These are phyloP conservation scores for Hibiscus mutabilis DNA, from an alignment of 345 rosid species.

Conservation along the genomic window DNA sequence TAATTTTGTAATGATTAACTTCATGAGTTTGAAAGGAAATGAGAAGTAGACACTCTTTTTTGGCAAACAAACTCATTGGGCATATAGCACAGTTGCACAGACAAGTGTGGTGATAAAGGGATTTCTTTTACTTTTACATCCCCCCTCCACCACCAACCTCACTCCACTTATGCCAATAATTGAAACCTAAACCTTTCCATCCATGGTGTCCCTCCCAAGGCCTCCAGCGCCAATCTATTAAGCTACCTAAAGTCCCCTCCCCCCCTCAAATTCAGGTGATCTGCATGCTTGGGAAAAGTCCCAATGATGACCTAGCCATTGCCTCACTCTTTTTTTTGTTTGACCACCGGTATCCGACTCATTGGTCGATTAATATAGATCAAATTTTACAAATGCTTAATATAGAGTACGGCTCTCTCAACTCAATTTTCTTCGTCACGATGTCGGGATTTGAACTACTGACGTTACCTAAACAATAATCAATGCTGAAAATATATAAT, in stretches of 20 bases:
- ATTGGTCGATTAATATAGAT: too few species aligned
- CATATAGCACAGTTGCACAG: background rate
- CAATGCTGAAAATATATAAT: too few species aligned
- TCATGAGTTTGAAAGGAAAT: background rate
- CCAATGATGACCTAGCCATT: background rate
- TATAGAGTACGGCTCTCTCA: too few species aligned
- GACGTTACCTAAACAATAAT: too few species aligned
- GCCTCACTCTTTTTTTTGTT: background rate
- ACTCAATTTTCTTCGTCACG: too few species aligned
- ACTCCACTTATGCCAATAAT: background rate
- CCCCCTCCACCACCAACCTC: background rate
- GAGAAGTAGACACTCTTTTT: background rate
- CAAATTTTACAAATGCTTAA: too few species aligned
- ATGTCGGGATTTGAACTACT: too few species aligned
- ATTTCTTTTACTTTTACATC: background rate
- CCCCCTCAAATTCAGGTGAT: slow-evolving; percentile 1
- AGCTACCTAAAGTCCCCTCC: background rate
- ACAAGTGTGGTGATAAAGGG: background rate
- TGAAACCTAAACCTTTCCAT: background rate
- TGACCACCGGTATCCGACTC: too few species aligned
- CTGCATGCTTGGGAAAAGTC: background rate
- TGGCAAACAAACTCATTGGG: background rate
- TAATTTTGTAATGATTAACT: background rate
- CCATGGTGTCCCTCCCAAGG: background rate
- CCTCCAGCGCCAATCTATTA: background rate